These are phyloP conservation scores for Candolleomyces aberdarensis DNA, from an alignment of 768 basidiomycete genomes.

Conservation along the genomic window DNA sequence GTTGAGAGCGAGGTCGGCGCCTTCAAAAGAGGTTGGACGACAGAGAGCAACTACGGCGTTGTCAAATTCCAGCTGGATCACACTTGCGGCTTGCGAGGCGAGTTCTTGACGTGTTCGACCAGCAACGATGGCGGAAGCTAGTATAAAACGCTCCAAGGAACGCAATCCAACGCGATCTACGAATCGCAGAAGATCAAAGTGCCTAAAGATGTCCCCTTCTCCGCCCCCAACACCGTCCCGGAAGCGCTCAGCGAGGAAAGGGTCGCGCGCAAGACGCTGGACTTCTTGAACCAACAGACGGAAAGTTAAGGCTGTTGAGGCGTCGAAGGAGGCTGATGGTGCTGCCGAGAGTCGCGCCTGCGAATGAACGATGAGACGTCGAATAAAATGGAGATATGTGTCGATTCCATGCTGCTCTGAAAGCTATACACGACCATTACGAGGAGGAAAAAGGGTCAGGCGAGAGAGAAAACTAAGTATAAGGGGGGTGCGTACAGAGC, in stretches of 20 bases:
- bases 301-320: conserved; percentile 77
- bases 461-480: conserved; percentile 12
- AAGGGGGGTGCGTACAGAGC: conserved; percentile 63
- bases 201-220: conserved; percentile 78
- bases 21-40: conserved; percentile 79
- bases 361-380: conserved; percentile 89
- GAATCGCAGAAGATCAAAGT: conserved; percentile 82
- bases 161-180: conserved; percentile 77
- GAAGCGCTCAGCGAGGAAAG: conserved; percentile 86
- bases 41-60: conserved; percentile 72
- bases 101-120: conserved; percentile 53
- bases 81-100: conserved; percentile 60
- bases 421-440: conserved; percentile 51
- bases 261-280: conserved; percentile 86
- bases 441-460: conserved; percentile 7
- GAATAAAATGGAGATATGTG: conserved; percentile 96
- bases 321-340: conserved; percentile 57
- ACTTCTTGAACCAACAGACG: conserved; percentile 86
- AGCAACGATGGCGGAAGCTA: conserved; percentile 71
- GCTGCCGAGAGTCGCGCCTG: conserved; percentile 64
- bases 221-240: conserved; percentile 87
- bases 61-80: conserved; percentile 78
- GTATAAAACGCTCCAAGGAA: conserved; percentile 74
- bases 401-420: conserved; percentile 96
- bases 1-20: conserved; percentile 69